Conservation (phyloP, 1,284 basidiomycete genomes). For the Paramarasmius palmivorus region DNA sequence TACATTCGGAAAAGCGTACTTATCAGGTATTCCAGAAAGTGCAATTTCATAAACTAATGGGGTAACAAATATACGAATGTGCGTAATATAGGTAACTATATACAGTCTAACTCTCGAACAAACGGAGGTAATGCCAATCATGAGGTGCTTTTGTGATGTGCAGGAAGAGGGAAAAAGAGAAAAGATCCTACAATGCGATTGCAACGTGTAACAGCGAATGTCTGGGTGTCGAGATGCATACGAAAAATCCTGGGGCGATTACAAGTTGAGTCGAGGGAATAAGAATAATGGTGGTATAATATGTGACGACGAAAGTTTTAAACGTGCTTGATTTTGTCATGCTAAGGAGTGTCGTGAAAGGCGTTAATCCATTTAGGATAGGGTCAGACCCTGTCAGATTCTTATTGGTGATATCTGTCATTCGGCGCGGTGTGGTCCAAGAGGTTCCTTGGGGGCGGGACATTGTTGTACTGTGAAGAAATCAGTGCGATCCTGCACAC, state of each 20-base stretch:
- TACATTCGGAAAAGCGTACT: no score
- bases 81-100: slow-evolving; percentile 5
- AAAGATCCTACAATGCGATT: not conserved
- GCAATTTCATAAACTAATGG: not conserved
- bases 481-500: slow-evolving; percentile 4
- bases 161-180: not conserved
- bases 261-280: not conserved
- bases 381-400: not conserved
- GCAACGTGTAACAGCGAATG: slow-evolving; percentile 3
- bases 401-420: slow-evolving; percentile 5
- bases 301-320: not conserved
- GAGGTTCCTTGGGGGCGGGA: not conserved
- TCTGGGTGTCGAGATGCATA: not conserved
- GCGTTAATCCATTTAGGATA: not conserved
- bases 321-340: not conserved
- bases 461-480: slow-evolving; percentile 6
- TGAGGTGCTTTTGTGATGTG: not conserved
- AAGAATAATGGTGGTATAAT: slow-evolving; percentile 3
- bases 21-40: not conserved
- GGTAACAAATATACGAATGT: slow-evolving; percentile 1
- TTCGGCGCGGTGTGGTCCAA: not conserved
- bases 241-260: not conserved
- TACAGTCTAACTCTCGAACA: slow-evolving; percentile 5
- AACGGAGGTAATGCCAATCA: not conserved
- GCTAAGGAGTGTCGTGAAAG: not conserved